Percentiles rank a stretch among this genome's conserved stretches.
Conservation (phyloP, 2,329 filamentous ascomycete genomes). For the Colletotrichum higginsianum region DNA sequence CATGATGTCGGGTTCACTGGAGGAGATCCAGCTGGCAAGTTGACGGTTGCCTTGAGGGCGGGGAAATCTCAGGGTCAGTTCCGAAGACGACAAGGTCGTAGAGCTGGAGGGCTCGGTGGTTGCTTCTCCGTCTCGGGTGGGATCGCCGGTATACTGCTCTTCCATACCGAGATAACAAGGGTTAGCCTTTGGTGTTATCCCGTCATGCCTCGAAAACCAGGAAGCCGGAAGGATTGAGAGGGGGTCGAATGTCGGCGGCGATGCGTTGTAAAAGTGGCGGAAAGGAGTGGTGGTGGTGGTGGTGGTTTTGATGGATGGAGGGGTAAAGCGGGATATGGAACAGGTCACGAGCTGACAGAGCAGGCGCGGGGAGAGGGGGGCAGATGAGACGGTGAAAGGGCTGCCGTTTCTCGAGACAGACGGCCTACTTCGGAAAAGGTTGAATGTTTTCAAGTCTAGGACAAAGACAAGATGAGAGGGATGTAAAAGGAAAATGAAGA, state of each 20-base stretch:
- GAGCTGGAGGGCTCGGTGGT: constrained; percentile 46
- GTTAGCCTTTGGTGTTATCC: constrained; percentile 52
- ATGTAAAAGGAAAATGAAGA: background rate
- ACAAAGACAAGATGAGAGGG: background rate
- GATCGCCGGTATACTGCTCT: constrained; percentile 55
- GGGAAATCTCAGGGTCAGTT: constrained; percentile 70
- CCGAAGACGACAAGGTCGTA: constrained; percentile 55
- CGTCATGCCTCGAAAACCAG: constrained; percentile 54
- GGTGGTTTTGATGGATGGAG: constrained; percentile 38
- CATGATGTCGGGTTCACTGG: constrained; percentile 72
- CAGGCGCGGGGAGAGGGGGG: constrained; percentile 11
- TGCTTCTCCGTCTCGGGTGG: constrained; percentile 33
- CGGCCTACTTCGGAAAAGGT: constrained; percentile 8
- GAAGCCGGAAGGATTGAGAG: constrained; percentile 9
- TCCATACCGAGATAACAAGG: constrained; percentile 65
- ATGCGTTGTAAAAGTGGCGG: constrained; percentile 11
- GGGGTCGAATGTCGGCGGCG: constrained; percentile 6
- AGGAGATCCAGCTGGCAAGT: constrained; percentile 73
- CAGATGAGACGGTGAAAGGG: background rate
- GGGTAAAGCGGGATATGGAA: constrained; percentile 41
- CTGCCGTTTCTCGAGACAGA: constrained; percentile 20
- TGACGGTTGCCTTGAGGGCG: constrained; percentile 68
- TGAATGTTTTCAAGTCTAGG: constrained; percentile 9
- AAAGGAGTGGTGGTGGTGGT: constrained; percentile 22
- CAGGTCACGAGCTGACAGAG: constrained; percentile 34